Conservation (phyloP, 2,329 filamentous ascomycete species). For the Hymenotorrendiella dingleyae region DNA sequence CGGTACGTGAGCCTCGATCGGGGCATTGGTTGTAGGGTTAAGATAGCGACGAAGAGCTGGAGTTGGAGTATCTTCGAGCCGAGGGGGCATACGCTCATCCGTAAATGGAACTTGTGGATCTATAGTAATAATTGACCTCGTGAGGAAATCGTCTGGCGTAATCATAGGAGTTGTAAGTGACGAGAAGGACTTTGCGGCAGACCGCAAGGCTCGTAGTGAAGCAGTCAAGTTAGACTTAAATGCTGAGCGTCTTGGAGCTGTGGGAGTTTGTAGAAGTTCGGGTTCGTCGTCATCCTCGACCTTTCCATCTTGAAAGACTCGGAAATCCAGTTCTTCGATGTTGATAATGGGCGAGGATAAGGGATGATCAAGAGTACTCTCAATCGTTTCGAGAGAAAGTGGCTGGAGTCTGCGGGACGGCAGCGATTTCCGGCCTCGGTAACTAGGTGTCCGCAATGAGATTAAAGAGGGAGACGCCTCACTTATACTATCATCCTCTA, state of each 20-base stretch:
- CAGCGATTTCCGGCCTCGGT: slow-evolving; percentile 36
- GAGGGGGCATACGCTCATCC: slow-evolving; percentile 59
- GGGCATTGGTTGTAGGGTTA: slow-evolving; percentile 53
- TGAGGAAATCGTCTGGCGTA: slow-evolving; percentile 61
- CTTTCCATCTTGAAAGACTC: slow-evolving; percentile 36
- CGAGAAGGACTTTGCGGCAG: slow-evolving; percentile 59
- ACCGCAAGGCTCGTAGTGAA: slow-evolving; percentile 56
- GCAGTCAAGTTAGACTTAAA: slow-evolving; percentile 67
- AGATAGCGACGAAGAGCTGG: slow-evolving; percentile 62
- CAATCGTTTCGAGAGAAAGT: slow-evolving; percentile 47
- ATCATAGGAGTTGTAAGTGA: slow-evolving; percentile 57
- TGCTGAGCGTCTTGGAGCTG: slow-evolving; percentile 33
- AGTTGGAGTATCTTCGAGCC: slow-evolving; percentile 57
- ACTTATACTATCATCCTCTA: slow-evolving; percentile 45
- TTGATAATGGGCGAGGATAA: slow-evolving; percentile 37
- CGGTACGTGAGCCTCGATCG: slow-evolving; percentile 36
- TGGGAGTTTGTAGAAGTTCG: slow-evolving; percentile 3
- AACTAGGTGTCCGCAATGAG: slow-evolving; percentile 26
- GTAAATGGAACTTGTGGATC: slow-evolving; percentile 61
- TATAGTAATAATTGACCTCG: slow-evolving; percentile 61
- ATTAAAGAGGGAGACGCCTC: slow-evolving; percentile 25
- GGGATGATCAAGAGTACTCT: slow-evolving; percentile 42
- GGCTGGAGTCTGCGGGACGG: slow-evolving; percentile 47
- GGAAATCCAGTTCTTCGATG: slow-evolving; percentile 43
- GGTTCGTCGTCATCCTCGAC: slow-evolving; percentile 14